Conservation (phyloP, 768 basidiomycete species). For the Chalciporus sphaerocephalus region DNA sequence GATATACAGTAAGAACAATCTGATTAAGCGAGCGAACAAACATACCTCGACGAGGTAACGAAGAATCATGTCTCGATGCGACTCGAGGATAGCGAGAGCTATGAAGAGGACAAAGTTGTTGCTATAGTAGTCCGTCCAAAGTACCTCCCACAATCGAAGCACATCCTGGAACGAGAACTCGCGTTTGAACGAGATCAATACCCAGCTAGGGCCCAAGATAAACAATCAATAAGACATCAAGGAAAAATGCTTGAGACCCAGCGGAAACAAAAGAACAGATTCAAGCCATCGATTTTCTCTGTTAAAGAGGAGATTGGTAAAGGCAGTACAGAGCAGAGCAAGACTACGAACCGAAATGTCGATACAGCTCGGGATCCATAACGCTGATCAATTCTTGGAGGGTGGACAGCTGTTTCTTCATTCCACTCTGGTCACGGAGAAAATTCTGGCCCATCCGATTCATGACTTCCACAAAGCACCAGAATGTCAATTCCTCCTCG, state of each 20-base stretch:
- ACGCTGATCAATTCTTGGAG: constrained; percentile 86
- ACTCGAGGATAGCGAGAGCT: constrained; percentile 90
- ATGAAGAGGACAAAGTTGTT: constrained; percentile 88
- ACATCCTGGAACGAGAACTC: constrained; percentile 94
- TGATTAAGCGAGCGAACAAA: constrained; percentile 2
- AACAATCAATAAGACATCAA: background rate
- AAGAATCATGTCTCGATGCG: constrained; percentile 91
- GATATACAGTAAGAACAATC: constrained; percentile 3
- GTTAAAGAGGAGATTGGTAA: constrained; percentile 20
- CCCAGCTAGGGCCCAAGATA: constrained; percentile 53
- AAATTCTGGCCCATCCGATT: constrained; percentile 96
- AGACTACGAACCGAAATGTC: constrained; percentile 64
- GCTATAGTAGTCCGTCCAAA: constrained; percentile 91
- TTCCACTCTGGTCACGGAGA: constrained; percentile 92
- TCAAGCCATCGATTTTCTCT: constrained; percentile 86
- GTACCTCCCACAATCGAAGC: constrained; percentile 85
- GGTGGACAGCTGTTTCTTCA: constrained; percentile 89
- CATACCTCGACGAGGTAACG: constrained; percentile 90
- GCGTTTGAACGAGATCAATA: constrained; percentile 91
- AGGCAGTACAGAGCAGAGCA: background rate
- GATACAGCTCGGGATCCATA: constrained; percentile 95
- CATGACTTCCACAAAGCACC: constrained; percentile 96
- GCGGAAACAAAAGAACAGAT: constrained; percentile 98
- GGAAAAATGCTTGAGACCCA: constrained; percentile 37
- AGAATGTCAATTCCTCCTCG: constrained; percentile 89